Percentiles rank a stretch among this genome's conserved stretches.
Evolutionary conservation across 371 early-diverging fungal genomes (phyloP).

Genomic region (Umbelopsis sp.): DNA sequence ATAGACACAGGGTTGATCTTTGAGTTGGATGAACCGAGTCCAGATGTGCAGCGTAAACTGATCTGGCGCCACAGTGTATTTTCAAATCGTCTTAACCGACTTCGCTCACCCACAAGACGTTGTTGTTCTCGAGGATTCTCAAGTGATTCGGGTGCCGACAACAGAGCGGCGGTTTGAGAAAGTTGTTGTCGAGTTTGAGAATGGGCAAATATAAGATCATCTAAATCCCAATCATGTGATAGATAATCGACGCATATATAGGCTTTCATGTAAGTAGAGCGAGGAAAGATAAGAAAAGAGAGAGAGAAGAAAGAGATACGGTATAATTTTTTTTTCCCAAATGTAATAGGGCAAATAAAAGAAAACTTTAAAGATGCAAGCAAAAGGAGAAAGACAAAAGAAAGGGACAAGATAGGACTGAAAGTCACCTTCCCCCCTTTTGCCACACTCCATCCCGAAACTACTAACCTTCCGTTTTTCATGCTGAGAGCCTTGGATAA

Average conservation of each 20-base stretch:
- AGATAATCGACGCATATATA: conserved; percentile 46
- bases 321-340: conserved; percentile 6
- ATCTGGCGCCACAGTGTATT: conserved; percentile 50
- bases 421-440: conserved; percentile 11
- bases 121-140: conserved; percentile 28
- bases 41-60: conserved; percentile 30
- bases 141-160: conserved; percentile 21
- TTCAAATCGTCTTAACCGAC: conserved; percentile 32
- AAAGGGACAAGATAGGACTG: conserved; percentile 3
- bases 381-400: conserved; percentile 5
- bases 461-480: conserved; percentile 7
- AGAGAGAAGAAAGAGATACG: conserved; percentile 14
- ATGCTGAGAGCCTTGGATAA: no score
- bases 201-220: conserved; percentile 37
- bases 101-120: conserved; percentile 16
- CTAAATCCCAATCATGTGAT: conserved; percentile 43
- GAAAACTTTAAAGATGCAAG: conserved; percentile 1
- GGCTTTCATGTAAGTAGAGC: conserved; percentile 33
- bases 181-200: conserved; percentile 35
- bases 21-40: conserved; percentile 2
- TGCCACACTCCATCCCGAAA: conserved; percentile 14
- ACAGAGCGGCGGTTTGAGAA: conserved; percentile 26
- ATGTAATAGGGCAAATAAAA: conserved; percentile 12
- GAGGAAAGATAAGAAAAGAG: conserved; percentile 4
- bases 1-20: conserved; percentile 30